These are phyloP conservation scores for Serendipita indica DNA, from an alignment of 768 basidiomycete genomes.

Conservation along the genomic window DNA sequence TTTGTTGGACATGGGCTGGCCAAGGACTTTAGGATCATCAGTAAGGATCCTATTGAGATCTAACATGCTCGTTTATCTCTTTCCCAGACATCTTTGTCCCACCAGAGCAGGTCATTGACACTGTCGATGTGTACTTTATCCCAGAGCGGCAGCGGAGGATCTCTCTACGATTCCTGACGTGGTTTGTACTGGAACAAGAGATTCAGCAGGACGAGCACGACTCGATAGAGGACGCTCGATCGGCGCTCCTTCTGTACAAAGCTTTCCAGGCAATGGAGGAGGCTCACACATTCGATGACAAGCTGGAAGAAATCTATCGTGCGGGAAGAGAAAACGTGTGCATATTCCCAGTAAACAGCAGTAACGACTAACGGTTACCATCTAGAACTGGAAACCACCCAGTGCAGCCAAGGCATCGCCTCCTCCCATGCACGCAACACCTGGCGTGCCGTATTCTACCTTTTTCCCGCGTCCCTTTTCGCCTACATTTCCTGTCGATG, in stretches of 20 bases:
- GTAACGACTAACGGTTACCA: not conserved
- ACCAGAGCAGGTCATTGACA: conserved; percentile 90
- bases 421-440: not conserved
- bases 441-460: not conserved
- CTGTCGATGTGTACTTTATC: conserved; percentile 90
- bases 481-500: not conserved
- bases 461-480: conserved; percentile 4
- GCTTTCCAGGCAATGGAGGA: conserved; percentile 64
- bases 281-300: conserved; percentile 64
- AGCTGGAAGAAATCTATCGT: conserved; percentile 71
- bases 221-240: conserved; percentile 93
- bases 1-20: conserved; percentile 96
- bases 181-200: conserved; percentile 81
- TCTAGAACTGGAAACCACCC: conserved; percentile 12
- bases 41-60: conserved; percentile 32
- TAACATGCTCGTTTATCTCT: not conserved
- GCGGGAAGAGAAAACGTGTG: conserved; percentile 62
- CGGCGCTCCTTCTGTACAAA: conserved; percentile 73
- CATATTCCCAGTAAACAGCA: conserved; percentile 11
- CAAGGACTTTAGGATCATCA: conserved; percentile 97
- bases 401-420: not conserved
- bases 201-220: conserved; percentile 94
- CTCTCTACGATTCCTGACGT: conserved; percentile 83
- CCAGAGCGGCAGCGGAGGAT: conserved; percentile 69
- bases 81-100: conserved; percentile 83